Evolutionary conservation across 495 filamentous ascomycete genomes (phyloP).

Genomic region (Viridothelium virens): DNA sequence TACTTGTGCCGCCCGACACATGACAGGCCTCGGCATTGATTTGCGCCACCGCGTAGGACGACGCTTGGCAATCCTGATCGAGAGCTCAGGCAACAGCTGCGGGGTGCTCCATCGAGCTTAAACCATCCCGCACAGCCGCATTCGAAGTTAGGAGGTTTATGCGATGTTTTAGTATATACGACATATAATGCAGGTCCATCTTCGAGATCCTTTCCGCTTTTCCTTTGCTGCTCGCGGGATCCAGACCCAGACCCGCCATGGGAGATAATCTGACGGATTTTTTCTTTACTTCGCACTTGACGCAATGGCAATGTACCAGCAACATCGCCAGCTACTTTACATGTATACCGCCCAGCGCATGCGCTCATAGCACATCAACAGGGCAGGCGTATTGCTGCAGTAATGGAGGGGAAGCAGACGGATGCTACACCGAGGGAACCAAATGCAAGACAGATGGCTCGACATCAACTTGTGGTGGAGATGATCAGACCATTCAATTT

Average conservation of each 20-base stretch:
- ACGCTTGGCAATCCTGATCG: background rate
- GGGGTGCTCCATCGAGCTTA: background rate
- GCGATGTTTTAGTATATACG: background rate
- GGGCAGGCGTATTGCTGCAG: background rate
- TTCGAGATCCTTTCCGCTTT: background rate
- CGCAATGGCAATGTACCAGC: conserved; percentile 4
- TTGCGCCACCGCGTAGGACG: background rate
- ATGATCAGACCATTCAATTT: background rate
- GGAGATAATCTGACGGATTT: conserved; percentile 5
- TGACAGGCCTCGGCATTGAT: conserved; percentile 7
- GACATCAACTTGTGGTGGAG: background rate
- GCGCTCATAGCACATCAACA: background rate
- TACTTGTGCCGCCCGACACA: conserved; percentile 4
- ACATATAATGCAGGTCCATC: background rate
- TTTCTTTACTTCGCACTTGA: conserved; percentile 4
- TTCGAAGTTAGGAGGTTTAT: background rate
- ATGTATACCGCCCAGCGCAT: background rate
- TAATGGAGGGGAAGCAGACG: background rate
- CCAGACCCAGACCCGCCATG: background rate
- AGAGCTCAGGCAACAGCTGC: background rate
- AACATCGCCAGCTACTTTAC: conserved; percentile 1
- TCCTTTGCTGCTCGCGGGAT: background rate
- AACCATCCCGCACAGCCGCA: background rate
- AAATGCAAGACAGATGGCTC: conserved; percentile 1
- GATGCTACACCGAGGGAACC: background rate